Conservation (phyloP, 495 filamentous ascomycete genomes). For the Jackrogersella minutella region DNA sequence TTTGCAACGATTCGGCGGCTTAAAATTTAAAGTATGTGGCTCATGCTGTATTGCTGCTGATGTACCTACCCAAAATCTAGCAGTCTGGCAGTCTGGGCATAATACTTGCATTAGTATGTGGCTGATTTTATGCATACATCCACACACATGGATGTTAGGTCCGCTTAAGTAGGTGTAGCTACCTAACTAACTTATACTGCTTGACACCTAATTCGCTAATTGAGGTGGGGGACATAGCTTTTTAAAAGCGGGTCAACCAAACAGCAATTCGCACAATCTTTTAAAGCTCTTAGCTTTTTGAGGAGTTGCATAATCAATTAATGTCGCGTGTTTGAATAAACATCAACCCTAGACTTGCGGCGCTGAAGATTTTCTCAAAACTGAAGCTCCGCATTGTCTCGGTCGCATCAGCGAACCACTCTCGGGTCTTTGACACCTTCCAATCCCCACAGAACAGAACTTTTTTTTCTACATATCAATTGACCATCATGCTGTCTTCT, state of each 20-base stretch:
- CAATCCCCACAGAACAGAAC: background rate
- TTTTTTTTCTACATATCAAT: conserved; percentile 5
- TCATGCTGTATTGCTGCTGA: background rate
- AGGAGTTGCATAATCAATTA: background rate
- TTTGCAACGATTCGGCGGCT: background rate
- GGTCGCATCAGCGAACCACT: background rate
- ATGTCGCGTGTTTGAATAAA: conserved; percentile 35
- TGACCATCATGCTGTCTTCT: conserved; percentile 48
- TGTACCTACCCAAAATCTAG: too few relatives aligned
- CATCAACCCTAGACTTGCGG: conserved; percentile 15
- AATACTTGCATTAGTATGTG: too few relatives aligned
- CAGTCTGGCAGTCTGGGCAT: too few relatives aligned
- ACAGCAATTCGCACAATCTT: conserved; percentile 6
- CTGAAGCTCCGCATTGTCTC: background rate
- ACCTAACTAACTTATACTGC: background rate
- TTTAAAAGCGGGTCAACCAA: background rate
- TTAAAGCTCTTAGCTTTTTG: conserved; percentile 12
- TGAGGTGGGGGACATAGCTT: conserved; percentile 1
- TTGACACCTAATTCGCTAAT: conserved; percentile 1
- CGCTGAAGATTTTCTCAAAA: background rate
- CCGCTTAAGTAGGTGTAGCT: too few relatives aligned
- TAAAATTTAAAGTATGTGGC: conserved; percentile 11
- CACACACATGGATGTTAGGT: too few relatives aligned
- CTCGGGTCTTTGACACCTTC: background rate
- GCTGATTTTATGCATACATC: too few relatives aligned